Base-by-base conservation (phyloP, 2,329 filamentous ascomycete genomes). In the Phyllosticta paracitricarpa region DNA sequence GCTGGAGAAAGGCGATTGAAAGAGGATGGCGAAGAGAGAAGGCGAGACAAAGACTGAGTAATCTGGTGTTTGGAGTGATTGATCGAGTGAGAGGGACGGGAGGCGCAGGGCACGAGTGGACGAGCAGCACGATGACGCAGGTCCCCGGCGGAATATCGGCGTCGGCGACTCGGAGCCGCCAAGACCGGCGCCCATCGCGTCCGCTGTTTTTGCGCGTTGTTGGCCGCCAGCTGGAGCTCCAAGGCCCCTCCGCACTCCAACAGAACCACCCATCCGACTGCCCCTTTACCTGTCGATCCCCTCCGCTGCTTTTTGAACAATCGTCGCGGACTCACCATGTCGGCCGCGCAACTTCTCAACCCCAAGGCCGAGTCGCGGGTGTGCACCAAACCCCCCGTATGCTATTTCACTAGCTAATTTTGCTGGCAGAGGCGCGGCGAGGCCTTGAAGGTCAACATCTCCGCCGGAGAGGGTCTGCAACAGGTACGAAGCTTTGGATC, bases 291-390 rank as follows among this genome's bases (percentile, higher is more conserved):
- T 61, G 58, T 53, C 24, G 9, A 56, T 53, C 10, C 17, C 35
- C 17, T 40, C 24, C n/a, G 24, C 33, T 19, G 12, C 51, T 33
- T n/a, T 40, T 48, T 48, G 40, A 48, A n/a, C 40, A 17, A 48
- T 56, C 54, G 58, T 56, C 53, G 54, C 12, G 9, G 19, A 35
- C 25, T 19, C 26, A 73, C 61, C 63, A 97, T 97, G 94, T 97
- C 92, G 79, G 94, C 94, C 69, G 92, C 94, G 73, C 93, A 97
- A 81, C 87, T 99, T 72, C 88, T 99, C 67, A 99, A 99, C 78
- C 94, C 94, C 65, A 99, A 99, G 82, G 94, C 94, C 72, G 94
- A 99, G 81, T 97, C 92, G 70, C 87, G 94, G 79, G 91, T 95
- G 82, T 71, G 89, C 80, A n/a, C 40, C 24, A 4, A 66, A 63